A percentile compares a stretch with the other conserved stretches of the same genome.
phyloP scores from a whole-genome alignment of 441 rosid genomes.

The Pelargonium australe region DNA sequence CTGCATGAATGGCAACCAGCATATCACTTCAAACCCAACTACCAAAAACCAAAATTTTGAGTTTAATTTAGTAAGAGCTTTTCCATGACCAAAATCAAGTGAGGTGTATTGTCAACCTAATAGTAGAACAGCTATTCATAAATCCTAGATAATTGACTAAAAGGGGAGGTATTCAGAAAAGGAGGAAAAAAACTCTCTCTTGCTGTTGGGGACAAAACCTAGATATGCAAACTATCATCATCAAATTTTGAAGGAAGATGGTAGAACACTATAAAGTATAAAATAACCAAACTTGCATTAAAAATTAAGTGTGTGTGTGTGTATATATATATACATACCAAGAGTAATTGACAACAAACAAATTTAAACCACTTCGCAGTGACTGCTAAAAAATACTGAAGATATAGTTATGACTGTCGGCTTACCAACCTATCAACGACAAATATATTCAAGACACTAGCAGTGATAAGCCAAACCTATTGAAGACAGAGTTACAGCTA shows the following conservation, averaged over 20 bases:
- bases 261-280: background rate
- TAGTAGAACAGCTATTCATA: background rate
- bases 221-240: background rate
- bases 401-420: background rate
- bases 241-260: background rate
- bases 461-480: slow-evolving; percentile 2
- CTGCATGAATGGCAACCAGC: slow-evolving; percentile 39
- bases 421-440: background rate
- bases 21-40: slow-evolving; percentile 4
- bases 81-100: slow-evolving; percentile 14
- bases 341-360: background rate
- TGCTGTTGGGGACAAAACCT: background rate
- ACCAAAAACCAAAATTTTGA: slow-evolving; percentile 12
- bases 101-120: background rate
- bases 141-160: no score
- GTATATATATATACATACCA: no score
- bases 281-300: background rate
- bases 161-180: background rate
- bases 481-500: slow-evolving; percentile 12
- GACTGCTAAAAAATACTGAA: background rate
- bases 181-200: background rate
- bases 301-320: background rate
- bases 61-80: slow-evolving; percentile 4
- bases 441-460: background rate
- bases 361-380: background rate